These are phyloP conservation scores for Tilletiopsis washingtonensis DNA, from an alignment of 1,284 basidiomycete species.

Conservation along the genomic window DNA sequence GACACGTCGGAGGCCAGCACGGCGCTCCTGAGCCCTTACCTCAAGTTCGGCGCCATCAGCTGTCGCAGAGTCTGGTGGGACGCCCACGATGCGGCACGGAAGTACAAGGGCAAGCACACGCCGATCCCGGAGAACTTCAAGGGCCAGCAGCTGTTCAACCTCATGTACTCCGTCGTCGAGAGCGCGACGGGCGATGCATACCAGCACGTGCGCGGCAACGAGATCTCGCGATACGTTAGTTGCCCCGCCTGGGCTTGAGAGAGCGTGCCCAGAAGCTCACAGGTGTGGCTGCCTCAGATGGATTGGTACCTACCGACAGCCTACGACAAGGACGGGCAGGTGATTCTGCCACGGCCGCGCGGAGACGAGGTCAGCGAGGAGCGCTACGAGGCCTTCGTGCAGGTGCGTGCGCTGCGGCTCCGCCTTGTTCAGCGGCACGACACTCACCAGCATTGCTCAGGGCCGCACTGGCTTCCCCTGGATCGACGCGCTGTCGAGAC, in stretches of 20 bases:
- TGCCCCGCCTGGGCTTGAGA: no score
- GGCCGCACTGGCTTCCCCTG: slow-evolving; percentile 54
- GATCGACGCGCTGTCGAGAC: slow-evolving; percentile 53
- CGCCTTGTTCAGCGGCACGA: no score
- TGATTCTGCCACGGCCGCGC: slow-evolving; percentile 48
- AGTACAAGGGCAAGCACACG: slow-evolving; percentile 24
- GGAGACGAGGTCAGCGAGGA: slow-evolving; percentile 49
- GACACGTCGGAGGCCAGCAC: slow-evolving; percentile 23
- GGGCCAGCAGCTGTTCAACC: slow-evolving; percentile 50
- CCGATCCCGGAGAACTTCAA: slow-evolving; percentile 30
- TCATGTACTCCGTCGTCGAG: slow-evolving; percentile 52
- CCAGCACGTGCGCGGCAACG: slow-evolving; percentile 50
- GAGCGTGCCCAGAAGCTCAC: not conserved
- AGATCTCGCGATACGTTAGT: slow-evolving; percentile 44
- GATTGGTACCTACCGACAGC: slow-evolving; percentile 51
- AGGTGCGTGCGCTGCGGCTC: no score
- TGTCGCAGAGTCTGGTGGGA: slow-evolving; percentile 40
- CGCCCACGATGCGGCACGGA: slow-evolving; percentile 20
- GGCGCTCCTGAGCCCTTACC: slow-evolving; percentile 50
- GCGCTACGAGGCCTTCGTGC: slow-evolving; percentile 49
- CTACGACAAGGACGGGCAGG: slow-evolving; percentile 47
- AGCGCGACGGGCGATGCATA: slow-evolving; percentile 48
- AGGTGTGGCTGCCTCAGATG: slow-evolving; percentile 19
- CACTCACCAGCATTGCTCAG: no score
- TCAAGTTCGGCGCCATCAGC: slow-evolving; percentile 54